These are phyloP conservation scores for Phalaenopsis aphrodite DNA, from an alignment of 106 monocot genomes.

Conservation along the genomic window DNA sequence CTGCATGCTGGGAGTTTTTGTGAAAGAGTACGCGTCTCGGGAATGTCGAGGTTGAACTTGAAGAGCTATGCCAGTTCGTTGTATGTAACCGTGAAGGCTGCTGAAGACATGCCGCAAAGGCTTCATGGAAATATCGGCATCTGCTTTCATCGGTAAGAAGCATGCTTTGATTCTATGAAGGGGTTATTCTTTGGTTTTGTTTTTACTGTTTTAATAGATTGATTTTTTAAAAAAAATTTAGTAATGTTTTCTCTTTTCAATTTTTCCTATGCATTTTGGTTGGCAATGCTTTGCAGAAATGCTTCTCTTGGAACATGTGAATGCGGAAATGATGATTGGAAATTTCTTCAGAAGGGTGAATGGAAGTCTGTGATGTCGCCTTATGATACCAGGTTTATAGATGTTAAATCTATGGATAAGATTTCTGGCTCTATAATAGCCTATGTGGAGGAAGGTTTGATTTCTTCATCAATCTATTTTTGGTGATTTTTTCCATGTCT, in stretches of 20 bases:
- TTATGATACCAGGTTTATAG: slow-evolving; percentile 60
- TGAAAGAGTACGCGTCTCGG: slow-evolving; percentile 51
- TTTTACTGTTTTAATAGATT: background rate
- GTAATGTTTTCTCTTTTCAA: background rate
- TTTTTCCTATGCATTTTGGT: background rate
- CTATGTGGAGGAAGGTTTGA: slow-evolving; percentile 61
- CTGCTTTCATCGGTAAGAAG: slow-evolving; percentile 69
- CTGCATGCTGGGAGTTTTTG: slow-evolving; percentile 29
- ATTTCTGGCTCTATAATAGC: slow-evolving; percentile 32
- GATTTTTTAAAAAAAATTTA: background rate
- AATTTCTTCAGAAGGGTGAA: slow-evolving; percentile 42
- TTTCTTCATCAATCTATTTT: background rate
- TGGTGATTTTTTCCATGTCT: background rate
- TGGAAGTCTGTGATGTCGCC: slow-evolving; percentile 70
- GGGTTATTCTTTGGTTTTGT: background rate
- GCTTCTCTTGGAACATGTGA: slow-evolving; percentile 57
- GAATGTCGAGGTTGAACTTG: slow-evolving; percentile 53
- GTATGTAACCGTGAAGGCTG: slow-evolving; percentile 43
- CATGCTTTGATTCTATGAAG: background rate
- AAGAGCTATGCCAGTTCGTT: slow-evolving; percentile 51
- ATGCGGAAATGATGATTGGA: slow-evolving; percentile 62
- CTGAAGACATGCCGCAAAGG: slow-evolving; percentile 45
- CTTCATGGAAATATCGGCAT: slow-evolving; percentile 47
- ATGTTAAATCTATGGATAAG: slow-evolving; percentile 42
- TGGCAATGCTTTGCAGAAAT: slow-evolving; percentile 44